Evolutionary conservation across 192 early-diverging fungal genomes (phyloP).

Genomic region (Hyaloraphidium curvatum): DNA sequence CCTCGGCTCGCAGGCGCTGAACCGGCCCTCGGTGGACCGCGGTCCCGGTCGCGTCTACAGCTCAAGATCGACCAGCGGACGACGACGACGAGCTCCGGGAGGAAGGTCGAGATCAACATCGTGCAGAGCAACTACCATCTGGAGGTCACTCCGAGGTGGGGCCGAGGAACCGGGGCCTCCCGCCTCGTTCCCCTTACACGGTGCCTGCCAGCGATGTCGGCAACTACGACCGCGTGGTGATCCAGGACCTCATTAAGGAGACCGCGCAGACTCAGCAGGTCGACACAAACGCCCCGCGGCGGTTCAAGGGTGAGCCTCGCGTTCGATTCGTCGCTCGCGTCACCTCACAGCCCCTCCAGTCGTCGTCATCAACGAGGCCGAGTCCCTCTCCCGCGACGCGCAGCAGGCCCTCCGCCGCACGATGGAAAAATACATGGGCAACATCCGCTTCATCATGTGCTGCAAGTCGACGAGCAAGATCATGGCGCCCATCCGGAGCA

Average conservation of each 20-base stretch:
- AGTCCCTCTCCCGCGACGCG: conserved; percentile 67
- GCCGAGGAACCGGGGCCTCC: background rate
- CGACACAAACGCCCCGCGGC: conserved; percentile 49
- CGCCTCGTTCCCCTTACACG: background rate
- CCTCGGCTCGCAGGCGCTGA: no score
- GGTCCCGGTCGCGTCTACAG: conserved; percentile 13
- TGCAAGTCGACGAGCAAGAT: conserved; percentile 76
- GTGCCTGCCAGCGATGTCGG: conserved; percentile 62
- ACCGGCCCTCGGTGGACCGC: no score
- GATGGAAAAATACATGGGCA: conserved; percentile 97
- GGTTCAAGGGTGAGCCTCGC: conserved; percentile 55
- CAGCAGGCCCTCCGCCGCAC: conserved; percentile 93
- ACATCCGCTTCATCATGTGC: conserved; percentile 83
- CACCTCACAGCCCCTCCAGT: conserved; percentile 24
- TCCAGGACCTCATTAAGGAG: conserved; percentile 93
- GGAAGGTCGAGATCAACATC: conserved; percentile 71
- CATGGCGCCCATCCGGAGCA: conserved; percentile 75
- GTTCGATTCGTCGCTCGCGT: background rate
- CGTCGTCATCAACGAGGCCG: conserved; percentile 87
- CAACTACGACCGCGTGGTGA: conserved; percentile 71
- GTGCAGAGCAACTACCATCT: conserved; percentile 90
- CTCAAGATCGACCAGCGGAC: conserved; percentile 75
- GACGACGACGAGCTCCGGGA: conserved; percentile 65
- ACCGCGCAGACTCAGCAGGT: conserved; percentile 91
- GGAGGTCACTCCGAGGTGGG: conserved; percentile 82